These are phyloP conservation scores for Boletus smithii DNA, from an alignment of 1,284 basidiomycete species.

Conservation along the genomic window DNA sequence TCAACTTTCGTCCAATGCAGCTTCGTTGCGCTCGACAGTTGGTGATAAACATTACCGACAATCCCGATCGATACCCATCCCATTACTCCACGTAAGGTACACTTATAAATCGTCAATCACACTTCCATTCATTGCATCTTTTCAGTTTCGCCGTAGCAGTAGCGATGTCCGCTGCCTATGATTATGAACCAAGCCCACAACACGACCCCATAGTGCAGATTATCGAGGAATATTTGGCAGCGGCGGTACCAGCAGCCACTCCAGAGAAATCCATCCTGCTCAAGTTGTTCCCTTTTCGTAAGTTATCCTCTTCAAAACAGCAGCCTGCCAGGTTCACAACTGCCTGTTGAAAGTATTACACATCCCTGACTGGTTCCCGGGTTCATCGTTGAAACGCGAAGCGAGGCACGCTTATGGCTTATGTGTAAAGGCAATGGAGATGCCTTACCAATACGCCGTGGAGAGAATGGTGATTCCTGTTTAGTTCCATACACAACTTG, in stretches of 20 bases:
- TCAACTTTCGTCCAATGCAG: slow-evolving; percentile 11
- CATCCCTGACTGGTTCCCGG: slow-evolving; percentile 24
- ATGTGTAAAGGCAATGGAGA: slow-evolving; percentile 4
- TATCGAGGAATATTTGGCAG: background rate
- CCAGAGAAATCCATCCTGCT: slow-evolving; percentile 10
- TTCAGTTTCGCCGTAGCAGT: slow-evolving; percentile 7
- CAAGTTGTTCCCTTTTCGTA: slow-evolving; percentile 21
- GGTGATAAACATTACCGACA: slow-evolving; percentile 3
- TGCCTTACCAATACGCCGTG: slow-evolving; percentile 11
- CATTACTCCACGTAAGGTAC: slow-evolving; percentile 6
- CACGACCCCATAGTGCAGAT: slow-evolving; percentile 11
- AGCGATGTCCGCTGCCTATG: slow-evolving; percentile 13
- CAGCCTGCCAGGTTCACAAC: background rate
- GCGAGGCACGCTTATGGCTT: slow-evolving; percentile 5
- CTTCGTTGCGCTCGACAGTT: slow-evolving; percentile 13
- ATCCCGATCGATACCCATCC: slow-evolving; percentile 5
- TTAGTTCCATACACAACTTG: too few relatives aligned
- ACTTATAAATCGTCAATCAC: too few relatives aligned
- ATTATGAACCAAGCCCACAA: slow-evolving; percentile 13
- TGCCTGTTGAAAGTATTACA: slow-evolving; percentile 12
- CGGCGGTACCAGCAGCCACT: background rate
- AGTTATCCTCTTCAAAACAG: background rate
- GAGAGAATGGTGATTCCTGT: background rate
- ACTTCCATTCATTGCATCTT: background rate
- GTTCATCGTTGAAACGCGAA: slow-evolving; percentile 14